Evolutionary conservation across 495 filamentous ascomycete genomes (phyloP).

Genomic region (Tricharina praecox): DNA sequence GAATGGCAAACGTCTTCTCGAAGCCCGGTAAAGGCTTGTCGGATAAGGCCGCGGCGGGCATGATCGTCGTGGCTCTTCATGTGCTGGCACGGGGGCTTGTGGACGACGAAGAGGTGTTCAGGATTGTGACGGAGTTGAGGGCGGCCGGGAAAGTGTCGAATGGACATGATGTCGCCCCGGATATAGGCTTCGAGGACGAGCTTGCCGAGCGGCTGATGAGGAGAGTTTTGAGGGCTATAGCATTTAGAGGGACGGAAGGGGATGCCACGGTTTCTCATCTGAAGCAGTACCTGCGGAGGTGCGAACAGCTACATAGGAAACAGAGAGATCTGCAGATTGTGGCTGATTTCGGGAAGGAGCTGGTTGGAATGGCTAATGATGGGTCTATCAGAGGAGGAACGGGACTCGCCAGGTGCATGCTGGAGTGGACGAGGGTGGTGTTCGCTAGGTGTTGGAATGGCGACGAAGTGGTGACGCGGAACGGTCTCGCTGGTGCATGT

Average conservation of each 20-base stretch:
- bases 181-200: conserved; percentile 45
- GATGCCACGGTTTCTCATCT: conserved; percentile 4
- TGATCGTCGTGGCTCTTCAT: conserved; percentile 41
- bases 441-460: conserved; percentile 23
- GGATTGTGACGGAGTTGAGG: conserved; percentile 34
- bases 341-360: conserved; percentile 13
- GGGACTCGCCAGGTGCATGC: conserved; percentile 20
- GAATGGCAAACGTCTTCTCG: conserved; percentile 47
- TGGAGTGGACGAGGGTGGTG: conserved; percentile 24
- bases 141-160: conserved; percentile 36
- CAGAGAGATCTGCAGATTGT: conserved; percentile 4
- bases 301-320: conserved; percentile 9
- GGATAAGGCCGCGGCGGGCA: conserved; percentile 40
- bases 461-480: conserved; percentile 19
- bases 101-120: conserved; percentile 3
- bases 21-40: conserved; percentile 30
- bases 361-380: conserved; percentile 6
- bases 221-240: conserved; percentile 39
- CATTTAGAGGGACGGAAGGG: conserved; percentile 12
- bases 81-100: conserved; percentile 30
- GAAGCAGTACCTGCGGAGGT: conserved; percentile 15
- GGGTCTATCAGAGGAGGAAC: conserved; percentile 11
- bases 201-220: conserved; percentile 39
- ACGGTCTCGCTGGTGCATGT: conserved; percentile 18
- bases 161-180: conserved; percentile 14